Conservation (phyloP, 2,329 filamentous ascomycete genomes). For the Cordyceps tenuipes region DNA sequence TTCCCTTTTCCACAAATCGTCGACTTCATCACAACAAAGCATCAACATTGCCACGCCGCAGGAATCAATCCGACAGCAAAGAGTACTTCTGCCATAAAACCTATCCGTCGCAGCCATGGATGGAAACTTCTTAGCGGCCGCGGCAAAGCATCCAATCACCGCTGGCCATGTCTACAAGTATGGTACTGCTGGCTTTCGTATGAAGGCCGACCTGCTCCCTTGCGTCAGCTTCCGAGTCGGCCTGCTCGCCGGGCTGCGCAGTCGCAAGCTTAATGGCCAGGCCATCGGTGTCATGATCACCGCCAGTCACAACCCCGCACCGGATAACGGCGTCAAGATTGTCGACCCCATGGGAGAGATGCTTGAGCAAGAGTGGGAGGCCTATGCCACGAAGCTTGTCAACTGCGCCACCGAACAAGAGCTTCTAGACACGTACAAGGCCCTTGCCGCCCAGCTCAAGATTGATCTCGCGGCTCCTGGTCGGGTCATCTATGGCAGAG, state of each 20-base stretch:
- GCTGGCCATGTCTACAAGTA: slow-evolving; percentile 51
- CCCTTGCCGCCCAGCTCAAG: slow-evolving; percentile 66
- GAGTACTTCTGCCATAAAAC: background rate
- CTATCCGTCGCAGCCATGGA: slow-evolving; percentile 34
- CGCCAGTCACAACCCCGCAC: slow-evolving; percentile 82
- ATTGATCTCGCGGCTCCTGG: slow-evolving; percentile 63
- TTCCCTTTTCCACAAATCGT: no score
- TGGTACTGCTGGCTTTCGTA: slow-evolving; percentile 60
- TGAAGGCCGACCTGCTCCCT: slow-evolving; percentile 72
- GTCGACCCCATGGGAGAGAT: slow-evolving; percentile 98
- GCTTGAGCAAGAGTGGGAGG: slow-evolving; percentile 93
- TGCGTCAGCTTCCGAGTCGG: slow-evolving; percentile 91
- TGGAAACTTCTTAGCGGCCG: slow-evolving; percentile 50
- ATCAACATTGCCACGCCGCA: no score
- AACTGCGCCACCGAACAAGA: slow-evolving; percentile 71
- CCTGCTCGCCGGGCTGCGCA: slow-evolving; percentile 78
- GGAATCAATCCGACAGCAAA: no score
- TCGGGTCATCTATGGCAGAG: slow-evolving; percentile 80
- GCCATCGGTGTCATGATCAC: slow-evolving; percentile 96
- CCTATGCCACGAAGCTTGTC: slow-evolving; percentile 77
- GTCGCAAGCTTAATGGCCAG: slow-evolving; percentile 80
- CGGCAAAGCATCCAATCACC: slow-evolving; percentile 53
- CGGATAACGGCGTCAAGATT: slow-evolving; percentile 89
- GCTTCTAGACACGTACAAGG: slow-evolving; percentile 67
- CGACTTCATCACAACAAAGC: no score